Evolutionary conservation across 495 filamentous ascomycete species (phyloP), one percentile per base, ranked within the genome.

Genomic region (Chlorociboria aeruginascens): DNA sequence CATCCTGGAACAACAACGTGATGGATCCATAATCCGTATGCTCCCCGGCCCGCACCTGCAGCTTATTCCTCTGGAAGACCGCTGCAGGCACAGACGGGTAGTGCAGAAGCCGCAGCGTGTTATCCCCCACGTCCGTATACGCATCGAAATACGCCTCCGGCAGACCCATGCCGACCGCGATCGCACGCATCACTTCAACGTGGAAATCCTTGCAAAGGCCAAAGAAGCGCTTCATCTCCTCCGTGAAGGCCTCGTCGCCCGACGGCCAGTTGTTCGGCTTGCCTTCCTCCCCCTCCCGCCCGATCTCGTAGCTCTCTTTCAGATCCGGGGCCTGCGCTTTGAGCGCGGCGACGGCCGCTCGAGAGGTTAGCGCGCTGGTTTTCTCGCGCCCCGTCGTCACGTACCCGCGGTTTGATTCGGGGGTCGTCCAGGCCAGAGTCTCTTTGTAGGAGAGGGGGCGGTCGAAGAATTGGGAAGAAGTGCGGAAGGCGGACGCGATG

Each of bases 1-100:
- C 54, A 66, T 95, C 90, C 61, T 97, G 90, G 65, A 97, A 96
- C 12, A 97, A 71, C 28, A 95, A 62, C 3, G 90, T 95, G 51
- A 95, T 76, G 0, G 78, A 85, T 0, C 89, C 90, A 57, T 95
- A 95, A 58, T 96, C 90, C 13, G 82, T 85, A 60, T 96, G 90
- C 38, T 81, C 84, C 0, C 87, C 90, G 0, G 89, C 88, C 3
- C 90, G 65, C 3, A 96, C 85, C 61, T 89, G 83, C 10, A 58
- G 31, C 20, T 78, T 78, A 48, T 87, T 85, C 44, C 75, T 65
- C 53, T 65, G 59, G 61, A 96, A 95, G 6, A 86, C 74, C 7
- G 77, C 68, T 45, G 75, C 78, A 25, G 61, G 57, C 2, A 89
- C 83, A 7, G 72, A 65, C 0, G 89, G 89, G 59, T 97, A 96